Evolutionary conservation across 1,139 yeast species (phyloP), one percentile per base, ranked within the genome.

Genomic region (Magnusiomyces sp.): DNA sequence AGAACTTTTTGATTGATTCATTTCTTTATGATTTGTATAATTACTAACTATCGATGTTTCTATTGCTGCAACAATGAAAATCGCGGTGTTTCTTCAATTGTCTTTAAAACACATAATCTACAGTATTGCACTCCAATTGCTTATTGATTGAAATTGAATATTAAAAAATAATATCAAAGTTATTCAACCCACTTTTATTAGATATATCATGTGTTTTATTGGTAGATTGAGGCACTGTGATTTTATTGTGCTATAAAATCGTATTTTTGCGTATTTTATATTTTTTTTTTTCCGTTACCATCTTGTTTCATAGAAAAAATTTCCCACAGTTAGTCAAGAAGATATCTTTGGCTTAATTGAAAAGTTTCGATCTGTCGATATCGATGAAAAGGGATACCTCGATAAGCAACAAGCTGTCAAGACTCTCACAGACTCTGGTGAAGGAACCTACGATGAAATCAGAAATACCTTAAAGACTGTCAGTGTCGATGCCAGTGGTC

Each of bases 401-500:
- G 97, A 90, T 63, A 92, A 90, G 70, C 90, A 85, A 65, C 85
- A 83, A 51, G 94, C 86, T 34, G 83, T 90, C 65, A 89, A 89
- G 64, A 80, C 90, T 2, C 81, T 89, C 44, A 80, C 95, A 23
- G 80, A 81, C 56, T 70, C 80, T 40, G 97, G 97, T 20, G 78
- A 78, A 47, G 92, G 86, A 49, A 69, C 89, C 40, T 92, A 92
- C 64, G 98, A 92, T 67, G 86, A 85, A 57, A 92, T 95, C 39
- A 83, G 99, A 71, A 95, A 89, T 66, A 86, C 97, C 1, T 76
- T 92, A 65, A 92, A 90, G 64, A 78, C 76, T 44, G 97, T 89
- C 47, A 84, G 85, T 59, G 95, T 92, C 42, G 99, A 92, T 69
- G 95, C 98, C 7, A 84, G 95, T 10, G 99, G 98, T 17, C 89